phyloP scores from a whole-genome alignment of 2,329 filamentous ascomycete genomes.

The Diplocarpon rosae region DNA sequence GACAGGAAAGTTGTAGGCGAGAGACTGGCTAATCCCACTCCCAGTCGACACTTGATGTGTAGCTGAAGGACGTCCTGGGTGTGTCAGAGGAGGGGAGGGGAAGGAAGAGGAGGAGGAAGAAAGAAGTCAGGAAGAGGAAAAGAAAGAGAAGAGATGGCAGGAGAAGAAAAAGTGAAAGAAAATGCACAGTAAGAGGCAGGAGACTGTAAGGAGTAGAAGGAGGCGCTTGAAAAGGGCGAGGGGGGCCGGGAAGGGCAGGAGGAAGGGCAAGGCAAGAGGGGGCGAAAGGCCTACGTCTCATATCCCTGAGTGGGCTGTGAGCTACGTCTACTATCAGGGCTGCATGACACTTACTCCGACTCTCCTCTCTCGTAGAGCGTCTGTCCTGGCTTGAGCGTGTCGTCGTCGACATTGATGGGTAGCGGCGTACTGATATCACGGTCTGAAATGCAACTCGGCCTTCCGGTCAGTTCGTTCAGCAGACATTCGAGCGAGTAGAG shows the following conservation, averaged over 20 bases:
- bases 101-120: too few species aligned
- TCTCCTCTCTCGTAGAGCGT: constrained; percentile 6
- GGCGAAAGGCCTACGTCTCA: neutral
- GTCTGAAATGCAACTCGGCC: constrained; percentile 21
- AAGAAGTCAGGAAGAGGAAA: too few species aligned
- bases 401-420: constrained; percentile 17
- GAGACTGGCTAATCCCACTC: neutral
- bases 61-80: constrained; percentile 2
- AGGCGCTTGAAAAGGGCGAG: too few species aligned
- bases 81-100: too few species aligned
- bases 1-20: constrained; percentile 7
- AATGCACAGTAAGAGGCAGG: too few species aligned
- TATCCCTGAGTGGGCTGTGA: constrained; percentile 5
- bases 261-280: too few species aligned
- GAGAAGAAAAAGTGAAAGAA: too few species aligned
- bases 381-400: constrained; percentile 4
- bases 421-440: constrained; percentile 21
- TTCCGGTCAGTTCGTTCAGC: constrained; percentile 19
- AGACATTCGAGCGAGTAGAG: constrained; percentile 20
- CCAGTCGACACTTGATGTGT: constrained; percentile 9
- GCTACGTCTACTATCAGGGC: constrained; percentile 2
- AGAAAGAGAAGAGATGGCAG: too few species aligned
- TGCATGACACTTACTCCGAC: neutral
- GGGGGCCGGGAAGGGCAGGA: too few species aligned
- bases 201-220: too few species aligned